These are phyloP conservation scores for Sistotremastrum niveocremeum DNA, from an alignment of 768 basidiomycete species.

Conservation along the genomic window DNA sequence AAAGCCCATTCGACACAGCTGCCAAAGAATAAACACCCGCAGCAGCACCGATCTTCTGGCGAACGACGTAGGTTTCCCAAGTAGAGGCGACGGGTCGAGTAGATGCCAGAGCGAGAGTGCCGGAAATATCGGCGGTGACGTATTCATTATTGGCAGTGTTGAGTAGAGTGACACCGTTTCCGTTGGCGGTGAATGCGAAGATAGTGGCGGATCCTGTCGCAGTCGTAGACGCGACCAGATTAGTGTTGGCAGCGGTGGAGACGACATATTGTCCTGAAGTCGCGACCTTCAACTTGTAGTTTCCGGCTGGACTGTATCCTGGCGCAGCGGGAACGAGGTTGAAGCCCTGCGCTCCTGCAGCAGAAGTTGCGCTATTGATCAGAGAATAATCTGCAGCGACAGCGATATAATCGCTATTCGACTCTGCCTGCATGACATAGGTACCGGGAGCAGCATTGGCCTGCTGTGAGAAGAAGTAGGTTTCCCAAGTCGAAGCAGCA, in stretches of 20 bases:
- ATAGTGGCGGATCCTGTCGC: constrained; percentile 10
- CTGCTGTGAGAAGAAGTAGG: constrained; percentile 17
- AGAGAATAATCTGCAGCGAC: constrained; percentile 14
- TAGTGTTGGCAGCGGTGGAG: constrained; percentile 8
- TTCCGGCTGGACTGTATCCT: constrained; percentile 17
- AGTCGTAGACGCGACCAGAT: constrained; percentile 15
- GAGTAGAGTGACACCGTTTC: constrained; percentile 18
- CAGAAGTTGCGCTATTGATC: constrained; percentile 13
- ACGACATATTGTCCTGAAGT: constrained; percentile 14
- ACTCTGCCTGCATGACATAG: constrained; percentile 20
- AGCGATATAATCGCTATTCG: constrained; percentile 18
- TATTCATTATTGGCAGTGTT: constrained; percentile 13
- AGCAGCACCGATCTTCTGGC: constrained; percentile 14
- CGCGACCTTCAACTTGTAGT: constrained; percentile 16
- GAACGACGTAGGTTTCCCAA: constrained; percentile 19
- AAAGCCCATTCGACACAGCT: constrained; percentile 19
- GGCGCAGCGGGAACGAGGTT: too few relatives aligned
- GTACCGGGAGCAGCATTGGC: constrained; percentile 12
- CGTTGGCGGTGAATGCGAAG: constrained; percentile 18
- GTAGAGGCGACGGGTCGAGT: constrained; percentile 15
- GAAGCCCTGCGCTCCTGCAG: too few relatives aligned
- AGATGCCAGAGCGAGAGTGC: constrained; percentile 15
- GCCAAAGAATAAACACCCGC: constrained; percentile 19
- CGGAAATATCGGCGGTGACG: constrained; percentile 21
- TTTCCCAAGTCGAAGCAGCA: constrained; percentile 17